These are phyloP conservation scores for Corchorus olitorius DNA, from an alignment of 345 rosid genomes.

Conservation along the genomic window DNA sequence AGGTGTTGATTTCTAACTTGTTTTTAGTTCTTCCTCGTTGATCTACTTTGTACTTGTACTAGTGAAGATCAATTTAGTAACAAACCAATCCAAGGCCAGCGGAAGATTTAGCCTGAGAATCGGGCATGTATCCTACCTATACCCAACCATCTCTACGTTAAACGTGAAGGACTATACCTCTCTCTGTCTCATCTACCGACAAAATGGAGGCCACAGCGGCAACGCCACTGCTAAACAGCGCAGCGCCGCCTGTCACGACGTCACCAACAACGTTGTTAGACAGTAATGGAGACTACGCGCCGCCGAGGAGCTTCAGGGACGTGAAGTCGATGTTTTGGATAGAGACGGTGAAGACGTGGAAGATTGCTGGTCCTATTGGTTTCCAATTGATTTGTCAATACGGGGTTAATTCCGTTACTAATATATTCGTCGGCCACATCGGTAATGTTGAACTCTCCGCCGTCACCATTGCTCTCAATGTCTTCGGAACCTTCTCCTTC, in stretches of 20 bases:
- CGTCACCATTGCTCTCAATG: conserved; percentile 47
- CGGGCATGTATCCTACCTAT: not conserved
- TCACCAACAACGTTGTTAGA: not conserved
- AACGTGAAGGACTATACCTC: too few species aligned
- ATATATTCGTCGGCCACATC: conserved; percentile 54
- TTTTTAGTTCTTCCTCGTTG: too few species aligned
- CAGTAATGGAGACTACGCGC: conserved; percentile 39
- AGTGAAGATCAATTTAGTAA: not conserved
- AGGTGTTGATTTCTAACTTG: not conserved
- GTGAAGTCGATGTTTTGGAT: conserved; percentile 36
- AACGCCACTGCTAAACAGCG: conserved; percentile 5
- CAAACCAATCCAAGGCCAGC: conserved; percentile 1
- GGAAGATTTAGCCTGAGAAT: conserved; percentile 9
- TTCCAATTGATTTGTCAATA: conserved; percentile 44
- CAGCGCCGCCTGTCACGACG: not conserved
- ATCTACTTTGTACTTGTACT: too few species aligned
- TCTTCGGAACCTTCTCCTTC: conserved; percentile 54
- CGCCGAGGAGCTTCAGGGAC: conserved; percentile 36
- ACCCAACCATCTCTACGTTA: not conserved
- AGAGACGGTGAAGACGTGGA: conserved; percentile 55
- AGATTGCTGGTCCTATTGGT: conserved; percentile 45
- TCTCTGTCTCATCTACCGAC: not conserved
- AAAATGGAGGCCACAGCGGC: not conserved
- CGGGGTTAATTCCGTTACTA: conserved; percentile 44
- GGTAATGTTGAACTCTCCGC: conserved; percentile 54